Evolutionary conservation across 768 basidiomycete genomes (phyloP), one percentile per base, ranked within the genome.

Genomic region (Boletus rubescentipes): DNA sequence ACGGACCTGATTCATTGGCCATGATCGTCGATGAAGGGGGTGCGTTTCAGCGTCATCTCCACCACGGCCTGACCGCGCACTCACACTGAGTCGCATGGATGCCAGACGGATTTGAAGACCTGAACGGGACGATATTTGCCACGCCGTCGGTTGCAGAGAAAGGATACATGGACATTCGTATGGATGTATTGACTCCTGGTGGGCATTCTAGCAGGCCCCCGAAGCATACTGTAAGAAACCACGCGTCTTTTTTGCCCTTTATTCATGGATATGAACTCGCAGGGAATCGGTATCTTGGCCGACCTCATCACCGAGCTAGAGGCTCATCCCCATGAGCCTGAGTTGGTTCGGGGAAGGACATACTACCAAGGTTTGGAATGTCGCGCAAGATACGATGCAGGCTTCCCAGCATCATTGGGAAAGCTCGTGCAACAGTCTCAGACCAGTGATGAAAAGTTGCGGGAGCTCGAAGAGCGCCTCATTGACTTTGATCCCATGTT

Each of bases 1-100:
- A 79, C 58, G 84, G 82, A 16, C 51, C 67, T n/a, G 61, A 83
- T 60, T 72, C 76, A 6, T 72, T 85, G 46, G 68, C 79, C 1
- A 68, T 85, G 61, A 63, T 84, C 16, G 73, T 85, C 11, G 85
- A 86, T 53, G 85, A 86, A 71, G 82, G 82, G 8, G 79, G 80
- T 72, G 61, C 53, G 54, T 58, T 46, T 46, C 14, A 11, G 9
- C 9, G 9, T 31, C 10, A 16, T 42, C 37, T 20, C 7, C 8
- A 23, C 26, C 36, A 46, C 31, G 6, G 20, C 12, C 9, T 16
- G 30, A 9, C 0, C 7, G n/a, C 8, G 18, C 9, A 38, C 29
- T 60, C 31, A 57, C 51, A 10, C 26, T 26, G 26, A 26, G 26
- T 26, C 26, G 6, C 11, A 9, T 20, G n/a, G 40, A n/a, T 37